Base-by-base conservation (phyloP, 257 asterid genomes). In the Nicotiana undulata region DNA sequence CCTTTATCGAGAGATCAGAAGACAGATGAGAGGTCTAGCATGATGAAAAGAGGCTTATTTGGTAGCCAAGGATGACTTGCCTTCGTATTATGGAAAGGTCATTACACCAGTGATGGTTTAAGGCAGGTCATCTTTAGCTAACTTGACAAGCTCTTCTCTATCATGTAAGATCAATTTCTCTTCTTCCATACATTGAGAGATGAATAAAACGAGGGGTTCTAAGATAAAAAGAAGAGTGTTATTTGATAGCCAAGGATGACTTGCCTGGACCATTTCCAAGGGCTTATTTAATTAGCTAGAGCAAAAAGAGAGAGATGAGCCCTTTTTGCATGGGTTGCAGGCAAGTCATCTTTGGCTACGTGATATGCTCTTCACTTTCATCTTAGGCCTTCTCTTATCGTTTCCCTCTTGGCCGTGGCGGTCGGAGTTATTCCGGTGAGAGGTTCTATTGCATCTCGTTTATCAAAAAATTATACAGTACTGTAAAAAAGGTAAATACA, bases 61-160 rank as follows among this genome's bases (percentile, higher is more conserved):
- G 17, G 52, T 31, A 66, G 76, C 76, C 76, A 32, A 32, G 7
- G 76, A 66, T 66, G 76, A 66, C 76, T 66, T 66, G 28, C 76
- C 76, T 66, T 26, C 76, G 17, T 26, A 28, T 15, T 31, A 32
- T 66, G 20, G 20, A 64, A 29, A 29, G 74, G 11, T 64, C 46
- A 4, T 64, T 9, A 20, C 66, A 61, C 12, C 22, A 22, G 22
- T 22, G 7, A 1, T 63, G n/a, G 31, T 29, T 29, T 29, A 2
- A 2, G 31, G 31, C 0, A 29, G 31, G 31, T 29, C 55, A 68
- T 37, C 76, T 18, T 63, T 68, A 3, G 76, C 76, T 68, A 68
- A 68, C 76, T 37, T 68, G 16, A 32, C 52, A 68, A 32, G 55
- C 55, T 68, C 52, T 46, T 68, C 29, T 46, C 18, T 68, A 37